A percentile compares a stretch with the other conserved stretches of the same genome.
Conservation (phyloP, 305 asterid genomes). For the Fraxinus sp. region DNA sequence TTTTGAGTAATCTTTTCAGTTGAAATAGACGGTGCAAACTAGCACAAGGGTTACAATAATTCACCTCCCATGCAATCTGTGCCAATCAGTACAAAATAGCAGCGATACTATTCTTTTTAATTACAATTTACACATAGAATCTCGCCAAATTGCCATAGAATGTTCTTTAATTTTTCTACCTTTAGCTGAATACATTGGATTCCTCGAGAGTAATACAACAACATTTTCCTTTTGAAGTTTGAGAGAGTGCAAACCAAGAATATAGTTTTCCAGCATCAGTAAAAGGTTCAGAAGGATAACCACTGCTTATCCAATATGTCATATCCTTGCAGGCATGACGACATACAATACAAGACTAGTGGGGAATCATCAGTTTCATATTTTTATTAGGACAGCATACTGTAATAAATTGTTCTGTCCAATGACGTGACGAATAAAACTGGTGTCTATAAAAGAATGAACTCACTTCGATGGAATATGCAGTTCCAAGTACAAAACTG, state of each 20-base stretch:
- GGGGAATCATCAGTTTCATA: neutral
- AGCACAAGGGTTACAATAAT: neutral
- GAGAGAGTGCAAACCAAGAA: neutral
- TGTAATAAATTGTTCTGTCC: neutral
- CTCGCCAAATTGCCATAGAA: neutral
- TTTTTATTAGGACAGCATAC: neutral
- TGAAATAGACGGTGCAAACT: neutral
- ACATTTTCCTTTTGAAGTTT: neutral
- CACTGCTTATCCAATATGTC: neutral
- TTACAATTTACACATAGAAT: neutral
- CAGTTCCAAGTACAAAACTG: conserved; percentile 94
- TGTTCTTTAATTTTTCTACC: neutral
- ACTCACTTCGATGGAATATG: conserved; percentile 86
- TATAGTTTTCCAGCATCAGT: neutral
- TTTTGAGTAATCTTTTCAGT: neutral
- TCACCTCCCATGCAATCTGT: neutral
- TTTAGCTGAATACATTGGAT: neutral
- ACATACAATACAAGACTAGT: neutral
- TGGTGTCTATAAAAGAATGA: conserved; percentile 21
- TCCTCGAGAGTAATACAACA: neutral
- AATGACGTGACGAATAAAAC: neutral
- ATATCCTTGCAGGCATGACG: neutral
- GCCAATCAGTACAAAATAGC: neutral
- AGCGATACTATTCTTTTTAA: neutral
- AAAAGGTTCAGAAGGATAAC: neutral